A percentile compares a stretch with the other conserved stretches of the same genome.
Evolutionary conservation across 140 eudicot genomes (phyloP).

Genomic region (Stevia rebaudiana): DNA sequence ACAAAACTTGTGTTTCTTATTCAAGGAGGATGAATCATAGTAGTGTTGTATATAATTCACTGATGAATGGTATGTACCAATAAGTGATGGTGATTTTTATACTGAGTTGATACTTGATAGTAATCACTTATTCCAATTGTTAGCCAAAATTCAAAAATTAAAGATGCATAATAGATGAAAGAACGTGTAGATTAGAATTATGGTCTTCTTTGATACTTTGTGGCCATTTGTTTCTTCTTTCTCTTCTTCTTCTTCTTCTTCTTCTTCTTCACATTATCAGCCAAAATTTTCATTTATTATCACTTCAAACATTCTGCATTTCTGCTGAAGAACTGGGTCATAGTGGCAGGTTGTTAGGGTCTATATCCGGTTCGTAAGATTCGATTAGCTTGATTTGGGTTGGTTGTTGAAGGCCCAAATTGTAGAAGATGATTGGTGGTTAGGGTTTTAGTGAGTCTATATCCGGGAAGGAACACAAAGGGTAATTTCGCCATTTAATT

Average conservation of each 20-base stretch:
- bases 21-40: neutral
- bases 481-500: no score
- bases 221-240: neutral
- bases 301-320: neutral
- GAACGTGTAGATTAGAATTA: neutral
- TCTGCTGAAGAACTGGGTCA: no score
- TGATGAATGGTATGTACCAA: neutral
- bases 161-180: neutral
- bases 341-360: no score
- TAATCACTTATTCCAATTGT: no score
- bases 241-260: no score
- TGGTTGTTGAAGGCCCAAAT: no score
- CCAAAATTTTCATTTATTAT: neutral
- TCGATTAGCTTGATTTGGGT: no score
- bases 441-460: no score
- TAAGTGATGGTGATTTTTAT: neutral
- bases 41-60: neutral
- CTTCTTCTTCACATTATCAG: neutral
- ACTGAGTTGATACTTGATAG: neutral
- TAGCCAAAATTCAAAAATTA: neutral
- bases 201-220: neutral
- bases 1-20: no score
- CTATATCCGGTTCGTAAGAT: no score
- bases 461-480: no score
- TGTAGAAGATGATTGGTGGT: no score